Conservation (phyloP, 768 basidiomycete species). For the Gyrodon lividus region DNA sequence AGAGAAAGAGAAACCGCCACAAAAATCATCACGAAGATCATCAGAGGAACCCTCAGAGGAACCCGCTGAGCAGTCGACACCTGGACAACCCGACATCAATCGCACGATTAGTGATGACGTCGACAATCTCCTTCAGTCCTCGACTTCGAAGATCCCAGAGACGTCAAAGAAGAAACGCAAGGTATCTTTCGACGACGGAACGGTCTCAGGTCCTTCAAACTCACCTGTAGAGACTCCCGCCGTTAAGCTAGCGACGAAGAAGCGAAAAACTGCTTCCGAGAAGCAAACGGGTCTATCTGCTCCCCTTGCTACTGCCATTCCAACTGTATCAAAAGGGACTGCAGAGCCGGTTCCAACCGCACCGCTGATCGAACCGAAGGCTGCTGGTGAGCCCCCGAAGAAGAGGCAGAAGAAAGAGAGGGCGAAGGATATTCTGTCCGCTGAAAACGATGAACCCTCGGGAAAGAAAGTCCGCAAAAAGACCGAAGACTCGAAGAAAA, state of each 20-base stretch:
- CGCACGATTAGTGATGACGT: not conserved
- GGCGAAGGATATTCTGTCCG: constrained; percentile 4
- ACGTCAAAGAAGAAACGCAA: constrained; percentile 28
- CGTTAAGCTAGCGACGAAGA: constrained; percentile 3
- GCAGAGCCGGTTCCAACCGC: not conserved
- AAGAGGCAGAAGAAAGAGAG: constrained; percentile 19
- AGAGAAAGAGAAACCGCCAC: not conserved
- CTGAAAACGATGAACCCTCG: constrained; percentile 1
- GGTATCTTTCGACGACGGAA: constrained; percentile 7
- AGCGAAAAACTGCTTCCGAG: not conserved
- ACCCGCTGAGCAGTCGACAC: not conserved
- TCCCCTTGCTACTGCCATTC: not conserved
- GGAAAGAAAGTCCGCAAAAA: constrained; percentile 8
- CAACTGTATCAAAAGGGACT: not conserved
- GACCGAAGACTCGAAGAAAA: constrained; percentile 13
- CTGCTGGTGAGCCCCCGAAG: constrained; percentile 10
- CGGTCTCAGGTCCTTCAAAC: not conserved
- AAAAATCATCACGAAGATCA: not conserved
- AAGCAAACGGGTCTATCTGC: not conserved
- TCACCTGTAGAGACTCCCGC: not conserved
- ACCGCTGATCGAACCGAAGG: not conserved
- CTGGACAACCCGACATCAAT: not conserved
- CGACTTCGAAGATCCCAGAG: not conserved
- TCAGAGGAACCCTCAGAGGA: not conserved
- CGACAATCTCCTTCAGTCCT: not conserved